Evolutionary conservation across 768 basidiomycete species (phyloP), one percentile per base, ranked within the genome.

Genomic region (Strobilomyces dryophilus): DNA sequence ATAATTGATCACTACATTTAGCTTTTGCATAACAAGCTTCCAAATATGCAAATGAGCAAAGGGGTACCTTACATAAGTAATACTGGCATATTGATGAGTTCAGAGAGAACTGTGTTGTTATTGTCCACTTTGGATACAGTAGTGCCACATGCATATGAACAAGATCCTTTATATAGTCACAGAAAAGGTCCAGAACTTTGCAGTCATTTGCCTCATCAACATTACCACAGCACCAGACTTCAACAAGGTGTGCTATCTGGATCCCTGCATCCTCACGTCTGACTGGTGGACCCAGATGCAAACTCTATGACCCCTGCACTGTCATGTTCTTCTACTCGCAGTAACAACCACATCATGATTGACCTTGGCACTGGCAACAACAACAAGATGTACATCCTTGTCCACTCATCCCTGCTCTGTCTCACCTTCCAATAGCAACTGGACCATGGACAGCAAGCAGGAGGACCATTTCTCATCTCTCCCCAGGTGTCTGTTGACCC

Each of bases 71-170:
- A n/a, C n/a, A n/a, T n/a, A n/a, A n/a, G n/a, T n/a, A n/a, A n/a
- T n/a, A n/a, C 36, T 98, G 95, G 95, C 97, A 99, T 66, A 95
- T 99, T 55, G 97, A 99, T 66, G 95, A 97, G 60, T 95, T 92
- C 0, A 97, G 98, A 70, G 97, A 99, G 69, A 93, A 97, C 64
- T 81, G 97, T 39, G 82, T 97, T 31, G 95, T 98, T 21, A 89
- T 93, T 48, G 85, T 98, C 44, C 85, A 95, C 4, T 98, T 98
- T 66, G 95, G 95, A 0, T 90, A 93, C 73, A 79, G 0, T 87
- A 97, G 59, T 98, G 95, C n/a, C n/a, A n/a, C 74, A 98, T 98
- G 97, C 89, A 86, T 15, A 97, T 98, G 94, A 97, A 98, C 74
- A 95, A 98, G 71, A 95, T 93, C 2, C 82, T 98, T 9, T 89